phyloP scores from a whole-genome alignment of 2,329 filamentous ascomycete species.

The Stromatinia cepivora region DNA sequence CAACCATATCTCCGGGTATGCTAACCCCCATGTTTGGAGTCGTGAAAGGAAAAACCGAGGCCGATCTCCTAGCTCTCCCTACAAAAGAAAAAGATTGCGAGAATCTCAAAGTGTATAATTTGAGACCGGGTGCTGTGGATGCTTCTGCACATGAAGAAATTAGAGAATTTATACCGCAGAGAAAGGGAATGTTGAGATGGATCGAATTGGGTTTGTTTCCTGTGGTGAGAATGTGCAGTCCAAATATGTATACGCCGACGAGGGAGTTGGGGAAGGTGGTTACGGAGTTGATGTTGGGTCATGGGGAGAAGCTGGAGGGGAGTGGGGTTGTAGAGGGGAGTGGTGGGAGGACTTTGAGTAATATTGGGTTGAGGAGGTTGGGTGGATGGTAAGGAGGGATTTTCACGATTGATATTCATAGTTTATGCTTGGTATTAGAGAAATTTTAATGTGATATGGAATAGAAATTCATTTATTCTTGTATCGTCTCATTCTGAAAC shows the following conservation, averaged over 20 bases:
- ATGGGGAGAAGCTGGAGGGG: conserved; percentile 45
- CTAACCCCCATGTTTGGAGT: conserved; percentile 60
- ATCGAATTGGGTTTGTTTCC: conserved; percentile 29
- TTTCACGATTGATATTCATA: neutral
- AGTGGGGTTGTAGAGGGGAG: conserved; percentile 42
- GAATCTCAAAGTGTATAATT: conserved; percentile 54
- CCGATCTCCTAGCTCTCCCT: conserved; percentile 54
- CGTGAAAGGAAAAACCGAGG: conserved; percentile 68
- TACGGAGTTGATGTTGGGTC: conserved; percentile 50
- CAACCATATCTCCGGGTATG: conserved; percentile 56
- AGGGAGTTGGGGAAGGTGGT: conserved; percentile 49
- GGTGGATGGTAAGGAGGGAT: conserved; percentile 31
- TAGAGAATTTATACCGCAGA: conserved; percentile 39
- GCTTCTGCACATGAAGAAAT: conserved; percentile 45
- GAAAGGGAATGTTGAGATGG: conserved; percentile 34
- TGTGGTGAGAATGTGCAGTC: conserved; percentile 38
- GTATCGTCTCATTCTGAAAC: neutral
- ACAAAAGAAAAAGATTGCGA: conserved; percentile 44
- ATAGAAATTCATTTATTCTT: neutral
- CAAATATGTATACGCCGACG: conserved; percentile 47
- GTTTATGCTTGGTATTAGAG: neutral
- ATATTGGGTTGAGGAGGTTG: conserved; percentile 45
- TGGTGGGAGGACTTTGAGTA: conserved; percentile 42
- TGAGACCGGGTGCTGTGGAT: conserved; percentile 64
- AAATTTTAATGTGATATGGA: neutral